Conservation (phyloP, 208 protist species). For the Porcisia hertigi region DNA sequence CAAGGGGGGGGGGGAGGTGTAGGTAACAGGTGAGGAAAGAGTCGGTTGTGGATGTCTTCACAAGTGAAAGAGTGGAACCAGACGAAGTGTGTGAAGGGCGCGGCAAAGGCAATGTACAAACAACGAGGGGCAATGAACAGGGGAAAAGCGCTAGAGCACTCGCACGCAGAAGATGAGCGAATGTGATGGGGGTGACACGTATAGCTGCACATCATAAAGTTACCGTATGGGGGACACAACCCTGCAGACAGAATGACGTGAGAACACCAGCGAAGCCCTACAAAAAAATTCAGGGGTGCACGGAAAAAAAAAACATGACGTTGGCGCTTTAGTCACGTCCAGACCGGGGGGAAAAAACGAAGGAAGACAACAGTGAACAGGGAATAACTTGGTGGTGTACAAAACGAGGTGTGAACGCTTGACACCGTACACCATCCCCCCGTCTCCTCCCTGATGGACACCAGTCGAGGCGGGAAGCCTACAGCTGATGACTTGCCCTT, state of each 20-base stretch:
- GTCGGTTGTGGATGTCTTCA: background rate
- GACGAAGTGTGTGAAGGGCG: background rate
- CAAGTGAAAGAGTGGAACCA: background rate
- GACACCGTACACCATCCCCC: background rate
- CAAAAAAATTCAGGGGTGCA: background rate
- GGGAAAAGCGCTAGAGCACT: background rate
- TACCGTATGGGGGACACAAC: background rate
- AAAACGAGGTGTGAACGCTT: background rate
- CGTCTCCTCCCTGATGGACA: background rate
- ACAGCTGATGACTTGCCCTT: background rate
- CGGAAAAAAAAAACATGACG: background rate
- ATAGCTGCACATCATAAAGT: background rate
- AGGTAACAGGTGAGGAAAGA: background rate
- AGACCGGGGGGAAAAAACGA: background rate
- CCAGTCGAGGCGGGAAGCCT: background rate
- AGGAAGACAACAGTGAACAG: background rate
- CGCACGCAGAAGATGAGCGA: background rate
- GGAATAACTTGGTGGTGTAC: background rate
- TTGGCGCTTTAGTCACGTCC: background rate
- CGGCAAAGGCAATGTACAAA: background rate
- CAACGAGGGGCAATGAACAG: background rate
- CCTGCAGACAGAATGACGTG: background rate
- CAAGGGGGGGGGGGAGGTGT: background rate
- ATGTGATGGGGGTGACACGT: background rate
- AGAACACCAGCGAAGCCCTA: background rate